Evolutionary conservation across 1,284 basidiomycete genomes (phyloP).

Genomic region (Fomitopsis schrenkii): DNA sequence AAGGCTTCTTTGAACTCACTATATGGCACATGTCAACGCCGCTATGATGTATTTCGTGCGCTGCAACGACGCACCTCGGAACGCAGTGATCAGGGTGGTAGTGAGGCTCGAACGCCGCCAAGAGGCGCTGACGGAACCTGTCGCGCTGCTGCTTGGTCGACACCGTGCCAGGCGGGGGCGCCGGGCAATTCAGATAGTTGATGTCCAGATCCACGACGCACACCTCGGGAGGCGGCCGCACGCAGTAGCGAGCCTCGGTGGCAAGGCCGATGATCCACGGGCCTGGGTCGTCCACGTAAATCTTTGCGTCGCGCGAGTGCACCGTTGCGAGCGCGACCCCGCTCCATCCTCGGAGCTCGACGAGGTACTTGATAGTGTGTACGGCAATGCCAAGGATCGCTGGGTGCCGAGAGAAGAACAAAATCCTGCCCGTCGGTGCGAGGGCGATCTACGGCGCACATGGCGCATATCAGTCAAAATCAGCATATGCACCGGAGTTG

Average conservation of each 20-base stretch:
- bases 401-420: slow-evolving; percentile 89
- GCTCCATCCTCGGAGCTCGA: slow-evolving; percentile 92
- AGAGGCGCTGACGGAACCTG: slow-evolving; percentile 73
- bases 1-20: slow-evolving; percentile 96
- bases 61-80: slow-evolving; percentile 48
- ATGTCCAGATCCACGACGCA: slow-evolving; percentile 94
- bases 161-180: slow-evolving; percentile 77
- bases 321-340: slow-evolving; percentile 84
- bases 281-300: slow-evolving; percentile 84
- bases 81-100: slow-evolving; percentile 82
- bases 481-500: not conserved
- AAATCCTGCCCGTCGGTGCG: slow-evolving; percentile 86
- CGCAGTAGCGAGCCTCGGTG: slow-evolving; percentile 80
- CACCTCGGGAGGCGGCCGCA: slow-evolving; percentile 75
- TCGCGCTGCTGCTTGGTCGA: slow-evolving; percentile 83
- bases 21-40: slow-evolving; percentile 4
- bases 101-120: slow-evolving; percentile 77
- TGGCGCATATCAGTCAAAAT: not conserved
- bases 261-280: slow-evolving; percentile 94
- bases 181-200: slow-evolving; percentile 81
- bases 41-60: not conserved
- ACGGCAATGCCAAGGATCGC: slow-evolving; percentile 91
- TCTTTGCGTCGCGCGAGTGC: slow-evolving; percentile 87
- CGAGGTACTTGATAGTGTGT: slow-evolving; percentile 85
- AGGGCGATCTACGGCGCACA: slow-evolving; percentile 66